Conservation (phyloP, 257 asterid genomes). For the Cruciata laevipes region DNA sequence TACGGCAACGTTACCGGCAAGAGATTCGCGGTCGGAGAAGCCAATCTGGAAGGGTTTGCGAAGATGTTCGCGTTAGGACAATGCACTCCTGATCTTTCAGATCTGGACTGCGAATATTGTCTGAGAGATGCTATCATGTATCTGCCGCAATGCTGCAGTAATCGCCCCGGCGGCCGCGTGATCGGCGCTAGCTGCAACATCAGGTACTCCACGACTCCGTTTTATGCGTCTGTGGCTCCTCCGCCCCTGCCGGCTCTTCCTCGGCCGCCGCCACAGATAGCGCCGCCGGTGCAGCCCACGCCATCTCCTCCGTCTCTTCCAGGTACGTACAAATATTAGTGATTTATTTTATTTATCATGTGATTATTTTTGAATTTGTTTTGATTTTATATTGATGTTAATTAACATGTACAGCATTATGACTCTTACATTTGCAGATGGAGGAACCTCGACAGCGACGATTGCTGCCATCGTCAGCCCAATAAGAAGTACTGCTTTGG, state of each 20-base stretch:
- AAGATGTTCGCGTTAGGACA: conserved; percentile 14
- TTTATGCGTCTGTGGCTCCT: neutral
- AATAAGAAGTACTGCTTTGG: too few species aligned
- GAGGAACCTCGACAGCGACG: too few species aligned
- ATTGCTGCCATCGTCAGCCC: too few species aligned
- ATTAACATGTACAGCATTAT: too few species aligned
- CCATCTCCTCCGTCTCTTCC: neutral
- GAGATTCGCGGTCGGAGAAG: conserved; percentile 11
- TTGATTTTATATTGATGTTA: too few species aligned
- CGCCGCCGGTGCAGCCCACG: too few species aligned
- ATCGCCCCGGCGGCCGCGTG: neutral
- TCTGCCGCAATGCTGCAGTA: neutral
- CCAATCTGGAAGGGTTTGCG: neutral
- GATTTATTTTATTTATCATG: too few species aligned
- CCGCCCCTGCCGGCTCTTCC: neutral
- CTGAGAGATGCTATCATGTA: neutral
- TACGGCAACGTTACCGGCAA: neutral
- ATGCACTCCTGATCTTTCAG: conserved; percentile 24
- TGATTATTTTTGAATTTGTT: too few species aligned
- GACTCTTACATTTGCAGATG: too few species aligned
- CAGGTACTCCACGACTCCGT: neutral
- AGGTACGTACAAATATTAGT: too few species aligned
- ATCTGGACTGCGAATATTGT: conserved; percentile 1
- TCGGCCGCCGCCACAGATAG: too few species aligned
- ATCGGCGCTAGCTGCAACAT: neutral